Base-by-base conservation (phyloP, 208 protist species). In the Leishmania amazonensis region DNA sequence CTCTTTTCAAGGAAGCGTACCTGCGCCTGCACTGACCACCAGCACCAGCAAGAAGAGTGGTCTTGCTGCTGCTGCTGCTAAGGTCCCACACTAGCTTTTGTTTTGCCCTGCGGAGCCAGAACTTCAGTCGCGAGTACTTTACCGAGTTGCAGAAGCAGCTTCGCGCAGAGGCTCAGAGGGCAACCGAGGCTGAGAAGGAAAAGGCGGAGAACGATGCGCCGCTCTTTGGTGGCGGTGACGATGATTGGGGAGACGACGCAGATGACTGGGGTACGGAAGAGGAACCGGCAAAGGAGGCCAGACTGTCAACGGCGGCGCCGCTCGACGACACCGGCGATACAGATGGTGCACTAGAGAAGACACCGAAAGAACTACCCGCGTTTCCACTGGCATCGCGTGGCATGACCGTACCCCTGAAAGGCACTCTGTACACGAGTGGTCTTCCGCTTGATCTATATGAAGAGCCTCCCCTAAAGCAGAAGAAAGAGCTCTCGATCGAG, bases 31-130 rank as follows among this genome's bases (percentile, higher is more conserved):
- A 21, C 64, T 54, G 45, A 57, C 78, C n/a, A 24, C 35, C 1
- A 35, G 68, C 4, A 51, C 81, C 2, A 60, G 77, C 45, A 89
- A 89, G 31, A 89, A 81, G n/a, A 81, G 84, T 53, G 51, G 54
- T 13, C 79, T 81, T 35, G 77, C 82, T 28, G 78, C 76, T 38
- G 78, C 76, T 38, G 78, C 77, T 1, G 75, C 71, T 38, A 31
- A 78, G 70, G 53, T 78, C 81, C 9, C n/a, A 35, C 70, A 89
- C 80, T 7, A 92, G 88, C 81, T 93, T 90, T 58, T 96, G 93
- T 85, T 97, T 94, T 79, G 91, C 87, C 6, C 47, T 98, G 68
- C 90, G 95, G 0, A 91, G 88, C 28, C 92, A 96, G 73, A 96
- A 96, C 76, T 96, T 95, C 76, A 98, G 89, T 81, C 65, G 74